Base-by-base conservation (phyloP, 176 grass and related monocot species). In the Rhynchospora pubera region DNA sequence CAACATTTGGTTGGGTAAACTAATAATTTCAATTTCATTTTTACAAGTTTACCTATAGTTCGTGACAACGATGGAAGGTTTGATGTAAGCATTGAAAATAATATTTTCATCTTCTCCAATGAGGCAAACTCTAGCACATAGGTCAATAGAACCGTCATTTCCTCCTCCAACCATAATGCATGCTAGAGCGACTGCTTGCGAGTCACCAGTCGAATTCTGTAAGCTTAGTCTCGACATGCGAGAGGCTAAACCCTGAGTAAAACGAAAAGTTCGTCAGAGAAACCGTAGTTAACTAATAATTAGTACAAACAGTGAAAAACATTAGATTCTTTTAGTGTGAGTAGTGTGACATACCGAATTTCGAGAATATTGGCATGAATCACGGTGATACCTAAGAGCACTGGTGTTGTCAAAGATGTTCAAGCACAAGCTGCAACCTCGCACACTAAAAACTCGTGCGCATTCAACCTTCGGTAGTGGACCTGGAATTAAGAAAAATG, bases 401-500 rank as follows among this genome's bases (percentile, higher is more conserved):
- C 59, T 60, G 5, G 74, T 42, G 79, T 86, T 92, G 62, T 94
- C 91, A 2, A 97, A 89, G 71, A 94, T 86, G 88, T 82, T 90
- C 72, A 97, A 84, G 89, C 94, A 97, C 72, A 94, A 55, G 86
- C 83, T 83, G 83, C 94, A 97, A 5, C 94, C 94, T 1, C 85
- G 88, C 9, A 19, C 46, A 30, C 84, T 87, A 82, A 97, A 97
- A 26, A 94, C 84, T 19, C 84, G 88, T 0, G 94, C 88, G 1
- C 94, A 97, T 80, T 97, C 94, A 7, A 80, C 79, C 90, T 94
- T 97, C 0, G 94, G 91, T 79, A 97, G n/a, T 77, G 94, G 91
- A 21, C 91, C 94, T 97, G 52, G n/a, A 47, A 56, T 5, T 47
- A 70, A 16, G 61, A 34, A 51, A 46, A 51, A 61, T 0, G 24